Evolutionary conservation across 176 grass and related monocot species (phyloP).

Genomic region (Urochloa ruziziensis): DNA sequence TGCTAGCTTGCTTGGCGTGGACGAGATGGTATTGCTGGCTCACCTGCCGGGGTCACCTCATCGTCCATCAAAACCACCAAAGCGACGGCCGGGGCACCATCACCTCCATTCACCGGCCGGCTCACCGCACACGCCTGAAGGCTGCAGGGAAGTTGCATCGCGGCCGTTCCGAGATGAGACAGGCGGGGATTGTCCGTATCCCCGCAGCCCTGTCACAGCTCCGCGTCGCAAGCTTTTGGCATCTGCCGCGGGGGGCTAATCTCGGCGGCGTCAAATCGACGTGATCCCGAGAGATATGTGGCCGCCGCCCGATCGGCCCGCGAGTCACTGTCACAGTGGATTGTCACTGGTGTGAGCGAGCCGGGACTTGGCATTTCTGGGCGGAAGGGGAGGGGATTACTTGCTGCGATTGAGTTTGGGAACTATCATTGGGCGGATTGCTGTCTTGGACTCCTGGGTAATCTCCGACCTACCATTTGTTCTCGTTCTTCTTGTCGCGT

Average conservation of each 20-base stretch:
- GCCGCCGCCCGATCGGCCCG: background rate
- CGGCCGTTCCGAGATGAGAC: background rate
- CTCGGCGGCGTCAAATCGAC: background rate
- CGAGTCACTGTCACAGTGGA: background rate
- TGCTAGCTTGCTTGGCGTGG: background rate
- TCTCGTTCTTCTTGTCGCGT: constrained; percentile 14
- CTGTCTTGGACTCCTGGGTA: background rate
- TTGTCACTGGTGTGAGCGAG: background rate
- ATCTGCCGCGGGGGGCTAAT: background rate
- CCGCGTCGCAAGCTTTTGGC: background rate
- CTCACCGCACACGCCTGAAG: background rate
- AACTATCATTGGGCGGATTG: background rate
- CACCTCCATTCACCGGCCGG: background rate
- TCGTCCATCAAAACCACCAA: background rate
- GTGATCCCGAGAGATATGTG: constrained; percentile 9
- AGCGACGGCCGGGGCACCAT: background rate
- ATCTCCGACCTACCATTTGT: constrained; percentile 9
- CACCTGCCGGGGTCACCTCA: constrained; percentile 13
- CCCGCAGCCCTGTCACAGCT: background rate
- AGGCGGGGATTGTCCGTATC: background rate
- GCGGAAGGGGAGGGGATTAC: background rate
- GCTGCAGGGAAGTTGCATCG: background rate
- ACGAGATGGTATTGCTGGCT: background rate
- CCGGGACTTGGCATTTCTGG: background rate
- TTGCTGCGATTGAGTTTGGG: constrained; percentile 23